These are phyloP conservation scores for Calonectria henricotiae DNA, from an alignment of 2,329 filamentous ascomycete species.

Conservation along the genomic window DNA sequence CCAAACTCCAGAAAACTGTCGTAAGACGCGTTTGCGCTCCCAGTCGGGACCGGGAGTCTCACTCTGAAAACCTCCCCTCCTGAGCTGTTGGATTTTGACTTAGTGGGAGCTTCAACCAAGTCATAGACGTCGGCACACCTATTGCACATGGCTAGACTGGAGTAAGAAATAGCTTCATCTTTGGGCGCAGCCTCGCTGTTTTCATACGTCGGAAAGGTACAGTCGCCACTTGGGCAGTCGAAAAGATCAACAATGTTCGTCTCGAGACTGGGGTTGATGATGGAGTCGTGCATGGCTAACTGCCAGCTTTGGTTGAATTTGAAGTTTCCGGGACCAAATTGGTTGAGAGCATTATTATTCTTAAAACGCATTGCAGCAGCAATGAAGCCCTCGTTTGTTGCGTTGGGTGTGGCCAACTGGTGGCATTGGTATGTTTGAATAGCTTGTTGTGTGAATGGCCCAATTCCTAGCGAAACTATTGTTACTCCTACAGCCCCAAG, in stretches of 20 bases:
- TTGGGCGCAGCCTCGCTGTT: background rate
- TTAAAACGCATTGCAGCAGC: background rate
- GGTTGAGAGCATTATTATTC: background rate
- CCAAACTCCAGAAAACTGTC: no score
- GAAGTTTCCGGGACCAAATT: background rate
- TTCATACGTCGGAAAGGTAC: slow-evolving; percentile 10
- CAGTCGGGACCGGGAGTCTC: no score
- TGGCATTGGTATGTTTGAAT: background rate
- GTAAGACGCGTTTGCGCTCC: no score
- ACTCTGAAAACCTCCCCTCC: no score
- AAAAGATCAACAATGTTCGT: slow-evolving; percentile 20
- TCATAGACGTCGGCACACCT: slow-evolving; percentile 8
- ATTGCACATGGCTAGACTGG: background rate
- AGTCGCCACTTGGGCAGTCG: slow-evolving; percentile 16
- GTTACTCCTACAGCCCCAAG: slow-evolving; percentile 21
- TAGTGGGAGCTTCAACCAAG: background rate
- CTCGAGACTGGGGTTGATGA: slow-evolving; percentile 23
- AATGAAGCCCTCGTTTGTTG: background rate
- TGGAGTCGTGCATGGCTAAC: slow-evolving; percentile 9
- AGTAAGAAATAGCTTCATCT: background rate
- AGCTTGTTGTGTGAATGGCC: background rate
- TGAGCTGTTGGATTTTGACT: no score
- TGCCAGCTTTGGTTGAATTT: background rate
- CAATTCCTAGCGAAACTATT: background rate
- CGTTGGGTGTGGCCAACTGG: background rate